phyloP scores from a whole-genome alignment of 1,139 yeast species.

The Lipomyces yarrowii region DNA sequence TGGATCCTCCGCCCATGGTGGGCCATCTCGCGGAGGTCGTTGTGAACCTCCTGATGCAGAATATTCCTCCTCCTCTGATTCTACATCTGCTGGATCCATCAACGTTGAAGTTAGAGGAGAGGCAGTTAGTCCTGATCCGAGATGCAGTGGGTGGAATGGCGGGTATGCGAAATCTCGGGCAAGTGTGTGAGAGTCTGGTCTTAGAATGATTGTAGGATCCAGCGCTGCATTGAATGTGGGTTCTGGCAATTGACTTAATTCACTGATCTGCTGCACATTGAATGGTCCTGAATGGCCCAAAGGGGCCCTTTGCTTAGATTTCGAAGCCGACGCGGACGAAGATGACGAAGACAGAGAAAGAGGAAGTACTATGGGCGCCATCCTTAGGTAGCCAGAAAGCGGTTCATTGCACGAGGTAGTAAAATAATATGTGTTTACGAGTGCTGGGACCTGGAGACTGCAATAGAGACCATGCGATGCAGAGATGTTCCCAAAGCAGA shows the following conservation, averaged over 20 bases:
- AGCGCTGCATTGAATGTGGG: neutral
- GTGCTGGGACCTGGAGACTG: neutral
- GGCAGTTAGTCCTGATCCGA: slow-evolving; percentile 19
- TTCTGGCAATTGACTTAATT: slow-evolving; percentile 2
- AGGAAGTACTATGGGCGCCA: slow-evolving; percentile 2
- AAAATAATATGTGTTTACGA: neutral
- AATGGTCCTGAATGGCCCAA: neutral
- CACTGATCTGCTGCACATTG: slow-evolving; percentile 3
- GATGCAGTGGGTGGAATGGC: slow-evolving; percentile 32
- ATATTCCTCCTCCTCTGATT: neutral
- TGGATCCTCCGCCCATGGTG: slow-evolving; percentile 32
- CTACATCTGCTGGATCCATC: neutral
- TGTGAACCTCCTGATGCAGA: neutral
- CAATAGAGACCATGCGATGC: neutral
- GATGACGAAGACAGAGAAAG: neutral
- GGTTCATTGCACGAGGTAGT: neutral
- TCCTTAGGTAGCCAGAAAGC: neutral
- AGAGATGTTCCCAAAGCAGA: neutral
- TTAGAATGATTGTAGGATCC: neutral
- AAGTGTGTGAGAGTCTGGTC: slow-evolving; percentile 6
- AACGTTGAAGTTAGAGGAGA: neutral
- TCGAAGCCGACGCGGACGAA: slow-evolving; percentile 3
- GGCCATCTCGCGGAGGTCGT: slow-evolving; percentile 24
- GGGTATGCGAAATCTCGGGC: slow-evolving; percentile 35
- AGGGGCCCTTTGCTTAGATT: neutral